Evolutionary conservation across 345 rosid species (phyloP).

Genomic region (Gynandropsis gynandra): DNA sequence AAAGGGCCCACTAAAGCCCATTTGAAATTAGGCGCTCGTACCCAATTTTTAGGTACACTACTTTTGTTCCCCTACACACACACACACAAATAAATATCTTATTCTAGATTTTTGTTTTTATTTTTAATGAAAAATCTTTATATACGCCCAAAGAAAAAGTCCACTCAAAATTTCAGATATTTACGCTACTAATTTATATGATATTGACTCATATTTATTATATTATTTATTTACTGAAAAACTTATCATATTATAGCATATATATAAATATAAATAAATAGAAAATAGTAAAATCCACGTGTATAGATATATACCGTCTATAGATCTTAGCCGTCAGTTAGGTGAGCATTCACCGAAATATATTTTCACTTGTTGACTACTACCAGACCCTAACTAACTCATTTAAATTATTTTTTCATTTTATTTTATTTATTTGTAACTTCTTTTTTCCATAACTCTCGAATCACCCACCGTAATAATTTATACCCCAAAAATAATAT

Average conservation of each 20-base stretch:
- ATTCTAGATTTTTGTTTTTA: too few relatives aligned
- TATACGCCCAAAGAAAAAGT: too few relatives aligned
- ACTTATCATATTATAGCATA: too few relatives aligned
- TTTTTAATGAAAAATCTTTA: too few relatives aligned
- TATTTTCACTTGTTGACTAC: constrained; percentile 20
- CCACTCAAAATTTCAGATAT: too few relatives aligned
- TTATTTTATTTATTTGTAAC: constrained; percentile 1
- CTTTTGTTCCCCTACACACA: too few relatives aligned
- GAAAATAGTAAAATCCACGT: too few relatives aligned
- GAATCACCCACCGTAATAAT: too few relatives aligned
- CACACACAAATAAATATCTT: too few relatives aligned
- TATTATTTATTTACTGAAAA: not conserved
- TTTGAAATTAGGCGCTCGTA: not conserved
- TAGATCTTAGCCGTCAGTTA: constrained; percentile 4
- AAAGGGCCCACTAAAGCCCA: not conserved
- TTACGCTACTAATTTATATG: too few relatives aligned
- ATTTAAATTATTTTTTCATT: not conserved
- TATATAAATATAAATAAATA: not conserved
- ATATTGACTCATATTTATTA: not conserved
- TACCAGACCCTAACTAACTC: constrained; percentile 2
- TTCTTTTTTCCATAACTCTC: not conserved
- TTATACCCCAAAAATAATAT: too few relatives aligned
- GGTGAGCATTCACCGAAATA: constrained; percentile 12
- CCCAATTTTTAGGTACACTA: not conserved
- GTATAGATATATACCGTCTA: too few relatives aligned